Evolutionary conservation across 2,329 filamentous ascomycete species (phyloP).

Genomic region (Rutstroemia sp.): DNA sequence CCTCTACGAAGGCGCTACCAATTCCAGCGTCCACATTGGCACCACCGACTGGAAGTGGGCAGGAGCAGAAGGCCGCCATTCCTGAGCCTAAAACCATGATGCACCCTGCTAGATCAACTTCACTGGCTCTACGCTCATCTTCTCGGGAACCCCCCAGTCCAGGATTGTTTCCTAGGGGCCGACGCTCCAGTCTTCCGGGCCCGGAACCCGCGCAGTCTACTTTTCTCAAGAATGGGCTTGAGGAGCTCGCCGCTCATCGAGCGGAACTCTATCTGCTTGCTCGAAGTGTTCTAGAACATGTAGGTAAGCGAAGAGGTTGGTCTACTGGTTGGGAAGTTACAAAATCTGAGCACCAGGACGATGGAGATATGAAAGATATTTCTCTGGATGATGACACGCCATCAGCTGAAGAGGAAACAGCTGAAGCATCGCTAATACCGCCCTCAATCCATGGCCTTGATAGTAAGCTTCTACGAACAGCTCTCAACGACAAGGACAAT

Average conservation of each 20-base stretch:
- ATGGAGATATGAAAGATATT: slow-evolving; percentile 47
- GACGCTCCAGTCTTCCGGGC: slow-evolving; percentile 33
- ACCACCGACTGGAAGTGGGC: slow-evolving; percentile 32
- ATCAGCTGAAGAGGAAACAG: background rate
- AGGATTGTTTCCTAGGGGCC: slow-evolving; percentile 43
- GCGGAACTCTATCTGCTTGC: slow-evolving; percentile 78
- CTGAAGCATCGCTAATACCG: background rate
- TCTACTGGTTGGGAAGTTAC: slow-evolving; percentile 65
- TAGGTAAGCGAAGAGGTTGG: slow-evolving; percentile 69
- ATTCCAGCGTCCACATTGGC: slow-evolving; percentile 54
- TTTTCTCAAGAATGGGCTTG: slow-evolving; percentile 58
- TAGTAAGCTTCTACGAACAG: slow-evolving; percentile 50
- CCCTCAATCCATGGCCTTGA: slow-evolving; percentile 40
- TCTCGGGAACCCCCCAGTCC: slow-evolving; percentile 43
- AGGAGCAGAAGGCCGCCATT: slow-evolving; percentile 55
- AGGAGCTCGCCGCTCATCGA: slow-evolving; percentile 74
- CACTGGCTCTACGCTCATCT: slow-evolving; percentile 40
- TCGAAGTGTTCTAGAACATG: slow-evolving; percentile 67
- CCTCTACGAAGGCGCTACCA: slow-evolving; percentile 58
- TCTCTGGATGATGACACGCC: slow-evolving; percentile 36
- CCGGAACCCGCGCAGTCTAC: slow-evolving; percentile 34
- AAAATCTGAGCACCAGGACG: slow-evolving; percentile 33
- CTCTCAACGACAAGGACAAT: slow-evolving; percentile 52
- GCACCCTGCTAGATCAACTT: slow-evolving; percentile 59
- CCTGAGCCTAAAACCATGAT: slow-evolving; percentile 65